Percentiles rank a stretch among this genome's conserved stretches.
These are phyloP conservation scores for Aphanocladium album DNA, from an alignment of 2,329 filamentous ascomycete genomes.

Conservation along the genomic window DNA sequence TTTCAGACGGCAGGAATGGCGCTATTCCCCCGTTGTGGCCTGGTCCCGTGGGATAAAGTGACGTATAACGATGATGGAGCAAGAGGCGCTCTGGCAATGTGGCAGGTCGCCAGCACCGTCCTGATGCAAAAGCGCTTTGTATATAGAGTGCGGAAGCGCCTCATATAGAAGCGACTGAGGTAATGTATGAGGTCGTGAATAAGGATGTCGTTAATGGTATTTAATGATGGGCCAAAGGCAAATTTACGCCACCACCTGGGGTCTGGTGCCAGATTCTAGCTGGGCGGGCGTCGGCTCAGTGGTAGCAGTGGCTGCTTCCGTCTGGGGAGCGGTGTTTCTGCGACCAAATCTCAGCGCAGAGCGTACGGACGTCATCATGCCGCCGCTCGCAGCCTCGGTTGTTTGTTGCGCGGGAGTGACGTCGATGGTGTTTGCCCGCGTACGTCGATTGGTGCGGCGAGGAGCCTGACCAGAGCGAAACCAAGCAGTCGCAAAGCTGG, in stretches of 20 bases:
- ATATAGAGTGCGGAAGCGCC: not conserved
- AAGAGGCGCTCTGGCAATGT: not conserved
- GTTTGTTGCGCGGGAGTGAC: slow-evolving; percentile 4
- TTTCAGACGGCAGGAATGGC: not conserved
- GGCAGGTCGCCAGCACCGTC: not conserved
- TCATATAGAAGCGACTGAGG: not conserved
- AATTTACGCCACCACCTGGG: not conserved
- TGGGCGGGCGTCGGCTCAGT: slow-evolving; percentile 39
- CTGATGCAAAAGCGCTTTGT: not conserved
- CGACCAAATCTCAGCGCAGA: slow-evolving; percentile 29
- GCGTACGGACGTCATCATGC: slow-evolving; percentile 29
- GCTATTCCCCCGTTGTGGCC: not conserved
- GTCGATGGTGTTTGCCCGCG: slow-evolving; percentile 1
- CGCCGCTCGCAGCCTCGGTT: slow-evolving; percentile 17
- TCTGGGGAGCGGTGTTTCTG: slow-evolving; percentile 20
- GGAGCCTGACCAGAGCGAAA: slow-evolving; percentile 21
- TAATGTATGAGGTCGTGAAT: not conserved
- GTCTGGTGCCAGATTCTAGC: slow-evolving; percentile 36
- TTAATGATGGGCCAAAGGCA: not conserved
- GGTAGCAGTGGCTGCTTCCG: slow-evolving; percentile 17
- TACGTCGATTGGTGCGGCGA: not conserved
- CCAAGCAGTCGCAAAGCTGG: slow-evolving; percentile 36
- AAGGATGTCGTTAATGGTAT: not conserved
- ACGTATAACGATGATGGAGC: not conserved
- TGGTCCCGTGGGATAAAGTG: slow-evolving; percentile 1